phyloP scores from a whole-genome alignment of 305 asterid genomes.

The Solanum hybrid region DNA sequence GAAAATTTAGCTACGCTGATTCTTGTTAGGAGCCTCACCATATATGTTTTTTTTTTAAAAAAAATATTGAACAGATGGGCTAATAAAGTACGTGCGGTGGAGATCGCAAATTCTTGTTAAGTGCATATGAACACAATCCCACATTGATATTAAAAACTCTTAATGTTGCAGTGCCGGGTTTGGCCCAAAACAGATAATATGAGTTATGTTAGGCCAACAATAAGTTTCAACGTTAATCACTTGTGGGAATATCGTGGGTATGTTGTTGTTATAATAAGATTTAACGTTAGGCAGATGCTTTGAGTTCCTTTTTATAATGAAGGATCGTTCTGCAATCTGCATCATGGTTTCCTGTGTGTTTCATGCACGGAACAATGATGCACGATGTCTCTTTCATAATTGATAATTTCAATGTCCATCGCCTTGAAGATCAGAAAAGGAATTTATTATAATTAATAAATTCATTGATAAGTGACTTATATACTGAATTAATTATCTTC shows the following conservation, averaged over 20 bases:
- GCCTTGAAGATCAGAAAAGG: not conserved
- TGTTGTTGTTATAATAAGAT: not conserved
- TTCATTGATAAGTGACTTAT: slow-evolving; percentile 7
- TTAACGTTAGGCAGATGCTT: not conserved
- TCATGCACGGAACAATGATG: slow-evolving; percentile 7
- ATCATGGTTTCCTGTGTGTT: not conserved
- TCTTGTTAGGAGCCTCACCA: not conserved
- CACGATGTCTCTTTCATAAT: not conserved
- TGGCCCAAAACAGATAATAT: not conserved
- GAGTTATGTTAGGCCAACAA: not conserved
- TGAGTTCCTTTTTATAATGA: not conserved
- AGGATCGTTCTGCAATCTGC: not conserved
- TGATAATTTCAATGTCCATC: slow-evolving; percentile 4
- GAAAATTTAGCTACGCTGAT: not conserved
- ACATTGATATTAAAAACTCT: not conserved
- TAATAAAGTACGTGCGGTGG: not conserved
- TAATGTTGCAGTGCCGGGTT: not conserved
- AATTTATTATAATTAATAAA: not conserved
- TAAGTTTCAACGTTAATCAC: not conserved
- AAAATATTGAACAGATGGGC: not conserved
- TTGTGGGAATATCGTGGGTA: not conserved
- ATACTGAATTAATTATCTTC: not conserved
- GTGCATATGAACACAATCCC: not conserved
- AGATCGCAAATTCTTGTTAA: not conserved
- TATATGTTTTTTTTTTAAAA: too few relatives aligned